phyloP scores from a whole-genome alignment of 148 eudicot species.

The Pouteria glomerata region DNA sequence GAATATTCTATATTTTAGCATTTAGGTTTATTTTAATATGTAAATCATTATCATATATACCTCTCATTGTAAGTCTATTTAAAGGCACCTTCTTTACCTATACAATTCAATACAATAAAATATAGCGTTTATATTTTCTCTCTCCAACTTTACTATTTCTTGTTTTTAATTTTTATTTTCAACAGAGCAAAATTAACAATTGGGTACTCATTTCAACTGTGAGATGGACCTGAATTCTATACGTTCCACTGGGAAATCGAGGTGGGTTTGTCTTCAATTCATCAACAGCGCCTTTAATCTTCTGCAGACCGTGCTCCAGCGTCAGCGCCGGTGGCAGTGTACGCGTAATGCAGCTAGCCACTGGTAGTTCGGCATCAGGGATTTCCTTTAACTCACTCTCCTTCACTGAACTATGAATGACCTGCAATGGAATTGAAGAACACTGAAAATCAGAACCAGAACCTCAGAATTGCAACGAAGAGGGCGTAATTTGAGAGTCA shows the following conservation, averaged over 20 bases:
- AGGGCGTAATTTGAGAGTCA: not conserved
- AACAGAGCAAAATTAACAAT: not conserved
- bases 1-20: too few species aligned
- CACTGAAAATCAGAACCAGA: not conserved
- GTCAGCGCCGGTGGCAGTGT: conserved; percentile 73
- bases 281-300: conserved; percentile 48
- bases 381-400: conserved; percentile 19
- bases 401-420: conserved; percentile 4
- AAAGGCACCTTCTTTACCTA: too few species aligned
- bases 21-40: too few species aligned
- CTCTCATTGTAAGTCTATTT: too few species aligned
- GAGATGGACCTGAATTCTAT: conserved; percentile 65
- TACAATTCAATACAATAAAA: too few species aligned
- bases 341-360: conserved; percentile 59
- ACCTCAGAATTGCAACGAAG: not conserved
- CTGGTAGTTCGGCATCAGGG: conserved; percentile 35
- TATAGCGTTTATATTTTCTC: too few species aligned
- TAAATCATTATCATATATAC: too few species aligned
- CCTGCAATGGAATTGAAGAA: conserved; percentile 11
- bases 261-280: conserved; percentile 62
- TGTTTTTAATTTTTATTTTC: too few species aligned
- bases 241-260: conserved; percentile 52
- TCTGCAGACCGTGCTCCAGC: conserved; percentile 59
- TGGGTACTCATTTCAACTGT: not conserved
- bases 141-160: too few species aligned